Conservation (phyloP, 352 stramenopile species). For the Globisporangium polare region DNA sequence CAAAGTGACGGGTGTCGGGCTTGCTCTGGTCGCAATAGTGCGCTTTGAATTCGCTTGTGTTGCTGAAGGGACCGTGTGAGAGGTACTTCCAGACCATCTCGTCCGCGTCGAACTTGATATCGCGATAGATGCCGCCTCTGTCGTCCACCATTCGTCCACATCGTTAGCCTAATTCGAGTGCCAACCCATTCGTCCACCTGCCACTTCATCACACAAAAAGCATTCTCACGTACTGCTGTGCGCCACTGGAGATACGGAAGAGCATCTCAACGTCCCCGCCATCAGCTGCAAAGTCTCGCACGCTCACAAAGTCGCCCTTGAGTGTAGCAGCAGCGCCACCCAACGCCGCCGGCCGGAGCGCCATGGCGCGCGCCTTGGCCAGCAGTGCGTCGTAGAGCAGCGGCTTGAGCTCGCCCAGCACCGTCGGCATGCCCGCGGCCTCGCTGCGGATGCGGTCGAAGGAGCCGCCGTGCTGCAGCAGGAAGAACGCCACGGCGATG, state of each 20-base stretch:
- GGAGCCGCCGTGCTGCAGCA: slow-evolving; percentile 79
- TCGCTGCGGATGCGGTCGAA: slow-evolving; percentile 87
- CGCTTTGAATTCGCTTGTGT: slow-evolving; percentile 27
- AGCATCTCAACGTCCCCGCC: slow-evolving; percentile 28
- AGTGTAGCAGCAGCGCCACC: slow-evolving; percentile 21
- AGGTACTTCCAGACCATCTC: slow-evolving; percentile 81
- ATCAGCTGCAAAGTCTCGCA: slow-evolving; percentile 38
- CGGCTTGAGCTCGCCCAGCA: slow-evolving; percentile 66
- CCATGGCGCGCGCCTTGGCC: slow-evolving; percentile 30
- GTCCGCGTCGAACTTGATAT: slow-evolving; percentile 60
- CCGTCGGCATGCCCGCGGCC: slow-evolving; percentile 54
- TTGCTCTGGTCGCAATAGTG: slow-evolving; percentile 31
- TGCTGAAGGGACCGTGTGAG: slow-evolving; percentile 52
- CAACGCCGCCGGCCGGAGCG: slow-evolving; percentile 32
- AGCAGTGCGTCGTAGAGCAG: slow-evolving; percentile 88
- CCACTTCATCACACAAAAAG: background rate
- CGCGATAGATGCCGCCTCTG: slow-evolving; percentile 58
- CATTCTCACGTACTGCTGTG: slow-evolving; percentile 24
- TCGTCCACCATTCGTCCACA: background rate
- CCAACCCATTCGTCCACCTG: background rate
- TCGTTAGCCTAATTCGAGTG: background rate
- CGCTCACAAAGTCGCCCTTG: slow-evolving; percentile 29
- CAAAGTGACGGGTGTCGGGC: slow-evolving; percentile 47
- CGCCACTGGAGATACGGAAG: slow-evolving; percentile 46
- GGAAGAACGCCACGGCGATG: slow-evolving; percentile 76